A percentile compares a stretch with the other conserved stretches of the same genome.
Evolutionary conservation across 371 early-diverging fungal genomes (phyloP).

Genomic region (Circinella minor): DNA sequence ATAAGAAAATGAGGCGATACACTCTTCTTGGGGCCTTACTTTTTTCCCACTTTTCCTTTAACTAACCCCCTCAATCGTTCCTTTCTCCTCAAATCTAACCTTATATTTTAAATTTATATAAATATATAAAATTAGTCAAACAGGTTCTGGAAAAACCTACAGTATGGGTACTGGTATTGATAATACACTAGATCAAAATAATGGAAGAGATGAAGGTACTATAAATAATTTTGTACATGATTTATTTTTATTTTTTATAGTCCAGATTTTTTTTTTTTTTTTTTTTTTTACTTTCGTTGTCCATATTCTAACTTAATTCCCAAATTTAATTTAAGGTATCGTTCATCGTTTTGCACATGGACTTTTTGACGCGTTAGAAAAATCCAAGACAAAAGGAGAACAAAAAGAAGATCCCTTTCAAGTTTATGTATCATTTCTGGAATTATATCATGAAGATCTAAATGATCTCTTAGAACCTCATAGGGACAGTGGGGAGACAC

Average conservation of each 20-base stretch:
- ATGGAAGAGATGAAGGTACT: slow-evolving; percentile 2
- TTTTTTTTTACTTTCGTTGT: too few relatives aligned
- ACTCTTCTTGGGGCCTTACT: slow-evolving; percentile 8
- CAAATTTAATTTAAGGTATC: slow-evolving; percentile 62
- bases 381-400: slow-evolving; percentile 65
- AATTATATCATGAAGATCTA: slow-evolving; percentile 96
- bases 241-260: too few relatives aligned
- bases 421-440: slow-evolving; percentile 77
- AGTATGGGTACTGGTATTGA: slow-evolving; percentile 44
- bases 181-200: neutral
- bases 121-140: slow-evolving; percentile 38
- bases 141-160: slow-evolving; percentile 63
- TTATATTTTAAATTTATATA: slow-evolving; percentile 13
- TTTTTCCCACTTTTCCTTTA: neutral
- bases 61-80: neutral
- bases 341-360: slow-evolving; percentile 83
- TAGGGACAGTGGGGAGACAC: slow-evolving; percentile 21
- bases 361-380: slow-evolving; percentile 56
- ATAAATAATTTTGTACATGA: neutral
- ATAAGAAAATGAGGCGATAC: slow-evolving; percentile 73
- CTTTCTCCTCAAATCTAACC: slow-evolving; percentile 23
- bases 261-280: too few relatives aligned
- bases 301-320: slow-evolving; percentile 16
- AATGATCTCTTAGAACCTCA: slow-evolving; percentile 74
- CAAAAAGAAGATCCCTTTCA: slow-evolving; percentile 35